A percentile compares a stretch with the other conserved stretches of the same genome.
Conservation (phyloP, 208 protist species). For the Acanthamoeba lenticulata region DNA sequence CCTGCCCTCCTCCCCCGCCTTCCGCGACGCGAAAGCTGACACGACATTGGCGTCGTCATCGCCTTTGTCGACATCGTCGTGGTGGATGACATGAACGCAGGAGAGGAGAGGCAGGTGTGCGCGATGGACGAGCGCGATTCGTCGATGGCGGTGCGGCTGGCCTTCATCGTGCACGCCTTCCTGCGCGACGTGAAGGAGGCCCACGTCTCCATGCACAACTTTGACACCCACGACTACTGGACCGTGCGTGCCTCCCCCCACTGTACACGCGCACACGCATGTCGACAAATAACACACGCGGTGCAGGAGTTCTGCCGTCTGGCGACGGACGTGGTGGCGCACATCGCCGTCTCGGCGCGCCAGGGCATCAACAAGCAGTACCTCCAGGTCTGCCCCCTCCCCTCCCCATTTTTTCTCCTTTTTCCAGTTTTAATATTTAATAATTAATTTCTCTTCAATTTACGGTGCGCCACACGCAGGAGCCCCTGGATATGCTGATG, state of each 20-base stretch:
- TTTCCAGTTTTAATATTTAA: background rate
- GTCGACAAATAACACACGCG: background rate
- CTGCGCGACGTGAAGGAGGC: background rate
- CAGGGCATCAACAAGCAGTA: constrained; percentile 32
- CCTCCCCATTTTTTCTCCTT: background rate
- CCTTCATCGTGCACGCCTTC: constrained; percentile 4
- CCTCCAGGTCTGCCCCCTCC: background rate
- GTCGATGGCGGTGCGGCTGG: constrained; percentile 32
- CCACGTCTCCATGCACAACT: constrained; percentile 24
- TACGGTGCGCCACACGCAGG: background rate
- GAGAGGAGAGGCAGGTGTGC: constrained; percentile 22
- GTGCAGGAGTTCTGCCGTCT: constrained; percentile 36
- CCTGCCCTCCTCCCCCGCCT: background rate
- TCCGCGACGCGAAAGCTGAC: too few relatives aligned
- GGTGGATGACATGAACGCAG: too few relatives aligned
- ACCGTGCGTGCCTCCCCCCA: background rate
- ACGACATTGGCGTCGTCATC: too few relatives aligned
- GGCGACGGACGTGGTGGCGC: background rate
- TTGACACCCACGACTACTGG: constrained; percentile 35
- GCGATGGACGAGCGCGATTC: constrained; percentile 31
- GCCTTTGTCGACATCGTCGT: too few relatives aligned
- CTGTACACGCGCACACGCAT: background rate
- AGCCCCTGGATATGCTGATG: background rate
- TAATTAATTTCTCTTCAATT: background rate
- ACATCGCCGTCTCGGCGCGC: background rate